Percentiles rank a stretch among this genome's conserved stretches.
Evolutionary conservation across 345 rosid species (phyloP).

Genomic region (Capsella bursapastoris): DNA sequence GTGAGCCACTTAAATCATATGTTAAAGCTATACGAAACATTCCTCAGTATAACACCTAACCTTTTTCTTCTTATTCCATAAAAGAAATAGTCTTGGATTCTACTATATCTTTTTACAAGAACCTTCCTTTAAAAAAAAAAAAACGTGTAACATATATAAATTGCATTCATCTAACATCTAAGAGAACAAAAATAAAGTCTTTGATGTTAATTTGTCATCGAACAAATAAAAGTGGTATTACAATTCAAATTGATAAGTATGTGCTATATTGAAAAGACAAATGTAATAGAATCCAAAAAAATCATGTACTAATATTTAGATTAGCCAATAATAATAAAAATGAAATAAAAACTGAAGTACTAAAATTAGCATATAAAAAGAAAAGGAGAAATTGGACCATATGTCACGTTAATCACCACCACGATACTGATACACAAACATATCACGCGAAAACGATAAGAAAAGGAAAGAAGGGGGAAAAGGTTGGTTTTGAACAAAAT

Average conservation of each 20-base stretch:
- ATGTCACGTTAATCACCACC: conserved; percentile 36
- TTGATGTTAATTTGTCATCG: neutral
- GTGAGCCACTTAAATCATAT: conserved; percentile 32
- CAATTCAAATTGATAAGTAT: conserved; percentile 35
- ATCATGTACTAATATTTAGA: neutral
- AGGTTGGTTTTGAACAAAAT: conserved; percentile 11
- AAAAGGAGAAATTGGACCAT: conserved; percentile 28
- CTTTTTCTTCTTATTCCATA: neutral
- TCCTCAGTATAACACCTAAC: conserved; percentile 28
- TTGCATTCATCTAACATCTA: neutral
- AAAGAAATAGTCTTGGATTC: neutral
- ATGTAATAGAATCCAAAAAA: conserved; percentile 20
- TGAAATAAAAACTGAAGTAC: conserved; percentile 6
- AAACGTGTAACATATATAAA: neutral
- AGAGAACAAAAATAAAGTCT: neutral
- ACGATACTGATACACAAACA: no score
- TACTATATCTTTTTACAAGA: conserved; percentile 6
- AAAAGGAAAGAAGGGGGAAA: conserved; percentile 4
- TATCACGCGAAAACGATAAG: conserved; percentile 37
- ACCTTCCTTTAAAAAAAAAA: neutral
- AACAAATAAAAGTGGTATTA: neutral
- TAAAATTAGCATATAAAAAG: neutral
- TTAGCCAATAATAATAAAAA: conserved; percentile 9
- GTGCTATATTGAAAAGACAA: conserved; percentile 13
- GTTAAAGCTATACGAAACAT: conserved; percentile 42